phyloP scores from a whole-genome alignment of 2,329 filamentous ascomycete genomes.

The Arthrinium puccinioides region DNA sequence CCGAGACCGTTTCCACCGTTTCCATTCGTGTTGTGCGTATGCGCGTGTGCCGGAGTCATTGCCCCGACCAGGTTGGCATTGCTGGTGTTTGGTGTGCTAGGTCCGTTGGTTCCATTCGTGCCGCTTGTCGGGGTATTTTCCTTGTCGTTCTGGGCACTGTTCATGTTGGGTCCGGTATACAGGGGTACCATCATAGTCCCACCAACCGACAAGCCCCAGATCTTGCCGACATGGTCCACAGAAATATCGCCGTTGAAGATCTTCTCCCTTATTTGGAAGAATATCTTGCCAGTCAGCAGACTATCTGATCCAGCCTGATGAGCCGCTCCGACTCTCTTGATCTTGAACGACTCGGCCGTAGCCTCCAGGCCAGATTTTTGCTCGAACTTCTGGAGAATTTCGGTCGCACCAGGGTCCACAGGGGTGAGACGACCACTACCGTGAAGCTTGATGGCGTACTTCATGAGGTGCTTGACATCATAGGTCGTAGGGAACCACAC shows the following conservation, averaged over 20 bases:
- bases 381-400: constrained; percentile 78
- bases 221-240: constrained; percentile 78
- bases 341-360: constrained; percentile 86
- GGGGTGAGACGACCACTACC: constrained; percentile 56
- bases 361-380: constrained; percentile 89
- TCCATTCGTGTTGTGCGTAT: constrained; percentile 49
- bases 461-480: constrained; percentile 97
- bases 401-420: constrained; percentile 55
- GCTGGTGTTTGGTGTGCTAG: constrained; percentile 64
- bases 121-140: constrained; percentile 33
- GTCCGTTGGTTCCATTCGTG: constrained; percentile 25
- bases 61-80: constrained; percentile 38
- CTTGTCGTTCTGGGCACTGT: constrained; percentile 9
- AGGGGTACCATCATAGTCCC: constrained; percentile 30
- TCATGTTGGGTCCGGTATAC: constrained; percentile 1
- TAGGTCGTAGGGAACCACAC: constrained; percentile 91
- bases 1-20: constrained; percentile 55
- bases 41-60: constrained; percentile 41
- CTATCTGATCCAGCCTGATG: constrained; percentile 94
- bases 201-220: constrained; percentile 82
- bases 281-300: constrained; percentile 85
- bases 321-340: constrained; percentile 78
- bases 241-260: constrained; percentile 81
- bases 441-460: constrained; percentile 69
- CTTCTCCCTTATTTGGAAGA: constrained; percentile 85